A percentile compares a stretch with the other conserved stretches of the same genome.
Evolutionary conservation across 2,329 filamentous ascomycete species (phyloP).

Genomic region (Pseudogymnoascus verrucosus): DNA sequence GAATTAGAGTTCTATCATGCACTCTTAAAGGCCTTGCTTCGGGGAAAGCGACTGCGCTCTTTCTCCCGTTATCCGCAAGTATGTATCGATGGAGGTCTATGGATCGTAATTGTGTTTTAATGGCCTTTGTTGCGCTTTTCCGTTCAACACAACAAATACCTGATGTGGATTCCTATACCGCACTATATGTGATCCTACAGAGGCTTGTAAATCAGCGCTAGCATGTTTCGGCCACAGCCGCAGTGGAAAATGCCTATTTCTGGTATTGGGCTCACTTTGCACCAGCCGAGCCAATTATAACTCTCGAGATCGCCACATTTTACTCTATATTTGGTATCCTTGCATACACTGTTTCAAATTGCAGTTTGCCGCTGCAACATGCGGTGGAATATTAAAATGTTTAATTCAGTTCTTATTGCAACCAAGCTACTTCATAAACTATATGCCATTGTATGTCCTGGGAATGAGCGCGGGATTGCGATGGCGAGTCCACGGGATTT

Average conservation of each 20-base stretch:
- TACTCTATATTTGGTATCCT: neutral
- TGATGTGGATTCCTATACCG: neutral
- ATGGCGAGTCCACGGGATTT: neutral
- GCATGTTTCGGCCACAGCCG: neutral
- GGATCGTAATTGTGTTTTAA: neutral
- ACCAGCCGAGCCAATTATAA: neutral
- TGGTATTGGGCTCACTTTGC: neutral
- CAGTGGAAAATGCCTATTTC: neutral
- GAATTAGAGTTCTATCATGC: neutral
- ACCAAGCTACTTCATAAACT: neutral
- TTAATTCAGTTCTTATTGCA: neutral
- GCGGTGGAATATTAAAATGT: neutral
- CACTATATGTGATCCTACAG: neutral
- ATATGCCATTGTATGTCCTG: neutral
- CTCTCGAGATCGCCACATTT: neutral
- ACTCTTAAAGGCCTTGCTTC: neutral
- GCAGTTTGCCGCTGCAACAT: neutral
- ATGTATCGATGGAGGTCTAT: neutral
- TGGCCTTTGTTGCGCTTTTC: neutral
- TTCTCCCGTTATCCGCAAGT: neutral
- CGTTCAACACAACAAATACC: neutral
- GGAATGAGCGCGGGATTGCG: neutral
- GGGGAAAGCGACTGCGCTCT: neutral
- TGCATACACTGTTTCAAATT: neutral
- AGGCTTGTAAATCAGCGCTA: neutral